Base-by-base conservation (phyloP, 306 rosid species). In the Fragaria ananassa region DNA sequence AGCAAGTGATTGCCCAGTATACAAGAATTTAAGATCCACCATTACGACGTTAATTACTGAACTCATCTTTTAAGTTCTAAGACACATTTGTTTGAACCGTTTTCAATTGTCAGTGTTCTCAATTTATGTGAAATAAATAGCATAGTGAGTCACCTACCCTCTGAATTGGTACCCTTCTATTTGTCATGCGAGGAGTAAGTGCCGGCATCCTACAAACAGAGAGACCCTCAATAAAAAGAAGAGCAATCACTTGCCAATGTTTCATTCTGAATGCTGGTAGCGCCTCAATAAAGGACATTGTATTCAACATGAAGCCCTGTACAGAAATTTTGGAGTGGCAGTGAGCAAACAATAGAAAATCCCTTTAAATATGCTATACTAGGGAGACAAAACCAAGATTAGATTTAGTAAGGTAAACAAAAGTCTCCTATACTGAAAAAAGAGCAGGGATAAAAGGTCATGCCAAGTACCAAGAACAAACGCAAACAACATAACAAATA, bases 201-300 rank as follows among this genome's bases (percentile, higher is more conserved):
- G 92, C 77, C 66, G 96, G 97, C 18, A 95, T 70, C 90, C 91
- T 86, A 86, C 79, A 83, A 64, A 92, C 89, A 17, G 98, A 95
- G 81, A 95, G 83, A 64, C 96, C 97, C 78, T 95, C 97, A 1
- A 95, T 14, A 69, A 90, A 87, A 81, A 95, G 80, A 83, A 95
- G 97, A 83, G 67, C 85, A 13, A 92, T 75, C 85, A 90, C 90
- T 82, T 90, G 95, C 98, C 97, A 95, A 74, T 95, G 97, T 80
- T 89, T 95, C 80, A 80, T 83, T 83, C 91, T 88, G 85, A 92
- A 88, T 78, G 92, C 91, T 61, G 97, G 98, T 76, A 92, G 82
- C 4, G 98, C 90, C 18, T 95, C 96, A 62, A 82, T 72, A 80
- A 89, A 90, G n/a, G 98, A 84, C 96, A 92, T 92, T 17, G 98